Evolutionary conservation across 371 early-diverging fungal genomes (phyloP), one percentile per base, ranked within the genome.

Genomic region (Mortierella sp.): DNA sequence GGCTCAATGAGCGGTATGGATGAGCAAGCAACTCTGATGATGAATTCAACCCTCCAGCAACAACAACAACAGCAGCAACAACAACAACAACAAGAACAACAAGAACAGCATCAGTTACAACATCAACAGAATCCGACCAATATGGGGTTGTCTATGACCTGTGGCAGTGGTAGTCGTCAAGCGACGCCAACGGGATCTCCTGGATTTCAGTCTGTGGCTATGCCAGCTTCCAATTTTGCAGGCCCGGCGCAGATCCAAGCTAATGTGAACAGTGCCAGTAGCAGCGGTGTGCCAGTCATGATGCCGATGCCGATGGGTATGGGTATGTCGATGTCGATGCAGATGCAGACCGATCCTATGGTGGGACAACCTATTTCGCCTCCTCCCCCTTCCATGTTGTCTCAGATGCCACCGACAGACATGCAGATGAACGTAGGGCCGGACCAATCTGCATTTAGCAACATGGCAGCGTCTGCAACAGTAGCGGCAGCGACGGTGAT

Each of bases 1-100:
- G 37, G 60, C 9, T 55, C 65, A 1, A 53, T 68, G 49, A 47
- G 47, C 9, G 17, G 50, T 2, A n/a, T 71, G 27, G 65, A 71
- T 32, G 64, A 34, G 3, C 64, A 62, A 32, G 43, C 44, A 24
- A 24, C 51, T 0, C 21, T 50, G 46, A 41, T 24, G 12, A 21
- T 46, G 46, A 55, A 41, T 30, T 43, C 55, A 4, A 26, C 61
- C 1, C 55, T 61, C 30, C 39, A 60, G 6, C 67, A 48, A 31
- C 66, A 59, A 23, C 54, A 26, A 32, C 50, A 14, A 17, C 49
- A 48, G 27, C 19, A 19, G 6, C 27, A 26, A 19, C 46, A 54
- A 11, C 56, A 49, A n/a, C n/a, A n/a, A n/a, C n/a, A n/a, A n/a
- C n/a, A n/a, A n/a, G n/a, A n/a, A n/a, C n/a, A n/a, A n/a, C n/a